Conservation (phyloP, 352 stramenopile species). For the Phytophthora rubi region DNA sequence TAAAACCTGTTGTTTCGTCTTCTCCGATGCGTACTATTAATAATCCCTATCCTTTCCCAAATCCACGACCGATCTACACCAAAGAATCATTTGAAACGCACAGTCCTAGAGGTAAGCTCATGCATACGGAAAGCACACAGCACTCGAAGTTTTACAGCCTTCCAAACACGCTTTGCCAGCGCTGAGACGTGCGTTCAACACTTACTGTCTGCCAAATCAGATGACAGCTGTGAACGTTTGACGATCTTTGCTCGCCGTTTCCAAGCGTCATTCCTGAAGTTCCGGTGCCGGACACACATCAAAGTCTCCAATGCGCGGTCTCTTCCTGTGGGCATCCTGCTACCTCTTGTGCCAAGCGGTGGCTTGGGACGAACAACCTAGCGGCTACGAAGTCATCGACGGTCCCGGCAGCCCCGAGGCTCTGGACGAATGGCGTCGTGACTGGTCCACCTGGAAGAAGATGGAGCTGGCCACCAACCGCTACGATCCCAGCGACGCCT, state of each 20-base stretch:
- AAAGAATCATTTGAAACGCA: not conserved
- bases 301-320: conserved; percentile 19
- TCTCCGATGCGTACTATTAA: not conserved
- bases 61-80: not conserved
- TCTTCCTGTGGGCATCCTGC: conserved; percentile 19
- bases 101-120: not conserved
- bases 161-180: not conserved
- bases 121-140: conserved; percentile 4
- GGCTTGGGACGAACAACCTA: conserved; percentile 77
- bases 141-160: not conserved
- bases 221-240: conserved; percentile 22
- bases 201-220: conserved; percentile 17
- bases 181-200: conserved; percentile 9
- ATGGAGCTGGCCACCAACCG: conserved; percentile 76
- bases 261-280: conserved; percentile 27
- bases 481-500: conserved; percentile 61
- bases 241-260: conserved; percentile 24
- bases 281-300: conserved; percentile 14
- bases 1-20: not conserved
- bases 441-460: conserved; percentile 70
- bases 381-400: conserved; percentile 86
- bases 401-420: conserved; percentile 42
- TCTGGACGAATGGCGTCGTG: conserved; percentile 55
- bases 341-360: conserved; percentile 10
- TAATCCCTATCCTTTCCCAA: not conserved